A percentile compares a stretch with the other conserved stretches of the same genome.
Conservation (phyloP, 805 yeast species). For the Nakazawaea siamensis region DNA sequence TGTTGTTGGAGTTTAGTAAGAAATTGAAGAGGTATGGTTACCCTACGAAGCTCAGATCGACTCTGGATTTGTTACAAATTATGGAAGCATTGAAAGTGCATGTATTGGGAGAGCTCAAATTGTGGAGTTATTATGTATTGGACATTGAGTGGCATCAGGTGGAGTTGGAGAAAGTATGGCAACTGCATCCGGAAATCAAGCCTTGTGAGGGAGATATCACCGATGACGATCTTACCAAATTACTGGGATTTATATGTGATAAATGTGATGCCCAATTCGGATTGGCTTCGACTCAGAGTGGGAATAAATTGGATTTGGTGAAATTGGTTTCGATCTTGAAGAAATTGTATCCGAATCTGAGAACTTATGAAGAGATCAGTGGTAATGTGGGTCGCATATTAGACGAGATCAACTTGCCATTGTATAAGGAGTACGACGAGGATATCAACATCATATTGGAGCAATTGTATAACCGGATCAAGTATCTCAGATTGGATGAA, state of each 20-base stretch:
- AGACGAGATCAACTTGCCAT: conserved; percentile 69
- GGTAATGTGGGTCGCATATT: conserved; percentile 43
- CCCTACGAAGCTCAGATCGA: conserved; percentile 44
- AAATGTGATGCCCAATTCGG: conserved; percentile 35
- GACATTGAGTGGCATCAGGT: conserved; percentile 38
- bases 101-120: conserved; percentile 55
- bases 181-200: conserved; percentile 3
- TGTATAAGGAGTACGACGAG: conserved; percentile 67
- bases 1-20: conserved; percentile 57
- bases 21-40: conserved; percentile 48
- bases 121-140: conserved; percentile 87
- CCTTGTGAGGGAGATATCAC: conserved; percentile 35
- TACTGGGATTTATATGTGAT: conserved; percentile 41
- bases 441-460: conserved; percentile 58
- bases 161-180: conserved; percentile 31
- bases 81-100: conserved; percentile 63
- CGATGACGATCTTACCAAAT: conserved; percentile 28
- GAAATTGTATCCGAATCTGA: conserved; percentile 23
- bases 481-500: conserved; percentile 65
- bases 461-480: conserved; percentile 70
- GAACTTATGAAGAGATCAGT: conserved; percentile 22
- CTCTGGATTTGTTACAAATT: conserved; percentile 48
- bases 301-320: conserved; percentile 42
- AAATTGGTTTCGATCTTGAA: conserved; percentile 47
- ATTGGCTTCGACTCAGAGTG: conserved; percentile 36